phyloP scores from a whole-genome alignment of 192 early-diverging fungal species.

The Backusella circina region DNA sequence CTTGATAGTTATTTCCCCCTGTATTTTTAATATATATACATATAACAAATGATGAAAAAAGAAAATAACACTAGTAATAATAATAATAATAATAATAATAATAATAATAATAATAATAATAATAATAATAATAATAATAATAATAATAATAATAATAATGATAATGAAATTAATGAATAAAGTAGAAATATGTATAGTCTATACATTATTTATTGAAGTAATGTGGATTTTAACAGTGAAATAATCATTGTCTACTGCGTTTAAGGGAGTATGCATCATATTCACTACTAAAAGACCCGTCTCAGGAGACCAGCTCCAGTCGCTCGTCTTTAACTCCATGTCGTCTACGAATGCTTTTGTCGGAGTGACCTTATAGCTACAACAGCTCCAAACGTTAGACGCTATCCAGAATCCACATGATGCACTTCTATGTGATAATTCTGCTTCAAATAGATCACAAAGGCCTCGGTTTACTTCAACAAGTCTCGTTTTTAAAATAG shows the following conservation, averaged over 20 bases:
- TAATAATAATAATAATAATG: not conserved
- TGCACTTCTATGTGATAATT: not conserved
- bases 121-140: not conserved
- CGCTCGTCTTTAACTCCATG: not conserved
- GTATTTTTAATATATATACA: not conserved
- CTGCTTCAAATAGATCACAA: not conserved
- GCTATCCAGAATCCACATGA: not conserved
- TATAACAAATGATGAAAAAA: not conserved
- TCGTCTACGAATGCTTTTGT: not conserved
- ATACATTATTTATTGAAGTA: not conserved
- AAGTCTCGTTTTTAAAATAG: not conserved
- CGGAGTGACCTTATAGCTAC: not conserved
- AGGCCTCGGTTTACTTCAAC: not conserved
- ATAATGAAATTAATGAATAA: not conserved
- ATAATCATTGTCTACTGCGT: not conserved
- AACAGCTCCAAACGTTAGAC: not conserved
- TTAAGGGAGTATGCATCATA: not conserved
- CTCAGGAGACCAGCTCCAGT: not conserved
- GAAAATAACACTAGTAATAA: too few relatives aligned
- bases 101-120: not conserved
- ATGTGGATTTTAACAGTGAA: not conserved
- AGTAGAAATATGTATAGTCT: not conserved
- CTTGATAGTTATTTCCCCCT: not conserved
- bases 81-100: not conserved
- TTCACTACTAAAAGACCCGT: not conserved